Conservation (phyloP, 2,329 filamentous ascomycete species). For the Geosmithia morbida region DNA sequence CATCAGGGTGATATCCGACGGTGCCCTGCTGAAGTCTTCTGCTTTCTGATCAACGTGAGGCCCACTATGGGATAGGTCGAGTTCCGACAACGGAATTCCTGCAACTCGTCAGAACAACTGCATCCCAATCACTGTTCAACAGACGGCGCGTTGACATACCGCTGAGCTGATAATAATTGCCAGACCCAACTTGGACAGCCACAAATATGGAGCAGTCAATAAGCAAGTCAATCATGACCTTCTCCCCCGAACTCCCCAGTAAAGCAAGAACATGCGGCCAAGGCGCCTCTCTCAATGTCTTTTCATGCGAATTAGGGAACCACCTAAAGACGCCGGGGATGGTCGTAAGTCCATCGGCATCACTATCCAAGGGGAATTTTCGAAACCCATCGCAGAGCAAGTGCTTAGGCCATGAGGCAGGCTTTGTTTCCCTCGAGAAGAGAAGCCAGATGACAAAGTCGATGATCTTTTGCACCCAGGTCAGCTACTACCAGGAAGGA, state of each 20-base stretch:
- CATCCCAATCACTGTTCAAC: not conserved
- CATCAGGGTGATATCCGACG: conserved; percentile 57
- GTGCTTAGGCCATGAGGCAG: conserved; percentile 45
- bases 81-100: conserved; percentile 37
- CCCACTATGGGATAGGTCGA: conserved; percentile 10
- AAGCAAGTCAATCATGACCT: conserved; percentile 64
- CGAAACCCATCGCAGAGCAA: conserved; percentile 75
- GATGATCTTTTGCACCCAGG: conserved; percentile 40
- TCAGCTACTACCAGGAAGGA: conserved; percentile 1
- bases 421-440: conserved; percentile 43
- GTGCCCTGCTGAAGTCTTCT: conserved; percentile 7
- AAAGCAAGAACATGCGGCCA: conserved; percentile 67
- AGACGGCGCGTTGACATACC: conserved; percentile 31
- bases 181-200: conserved; percentile 39
- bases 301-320: conserved; percentile 56
- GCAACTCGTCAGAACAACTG: conserved; percentile 2
- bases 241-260: conserved; percentile 61
- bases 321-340: conserved; percentile 53
- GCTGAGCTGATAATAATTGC: conserved; percentile 66
- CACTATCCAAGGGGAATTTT: conserved; percentile 20
- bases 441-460: conserved; percentile 67
- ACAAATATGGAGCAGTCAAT: conserved; percentile 66
- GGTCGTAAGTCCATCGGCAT: conserved; percentile 14
- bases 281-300: conserved; percentile 49
- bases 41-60: not conserved